phyloP scores from a whole-genome alignment of 202 grass and related monocot genomes.

The Brachypodium distachyon region DNA sequence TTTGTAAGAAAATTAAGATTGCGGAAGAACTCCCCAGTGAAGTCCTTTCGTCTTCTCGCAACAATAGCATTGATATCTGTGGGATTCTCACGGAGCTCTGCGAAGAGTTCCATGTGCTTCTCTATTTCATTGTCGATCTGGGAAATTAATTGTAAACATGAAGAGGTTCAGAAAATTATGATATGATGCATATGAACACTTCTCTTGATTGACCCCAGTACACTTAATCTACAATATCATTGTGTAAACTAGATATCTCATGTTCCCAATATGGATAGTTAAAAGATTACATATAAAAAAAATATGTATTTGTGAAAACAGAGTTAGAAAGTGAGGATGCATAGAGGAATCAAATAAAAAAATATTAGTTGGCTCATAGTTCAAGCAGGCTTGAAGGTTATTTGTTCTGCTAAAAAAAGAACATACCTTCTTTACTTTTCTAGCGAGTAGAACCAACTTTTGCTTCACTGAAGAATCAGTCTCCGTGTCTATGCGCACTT shows the following conservation, averaged over 20 bases:
- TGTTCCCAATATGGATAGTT: not conserved
- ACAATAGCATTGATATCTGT: constrained; percentile 66
- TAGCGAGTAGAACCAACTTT: constrained; percentile 67
- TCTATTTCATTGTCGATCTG: constrained; percentile 86
- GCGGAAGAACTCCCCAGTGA: constrained; percentile 58
- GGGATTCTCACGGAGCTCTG: constrained; percentile 57
- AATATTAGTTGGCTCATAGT: not conserved
- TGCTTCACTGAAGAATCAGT: constrained; percentile 42
- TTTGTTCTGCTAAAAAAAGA: not conserved
- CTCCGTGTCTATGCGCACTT: constrained; percentile 41
- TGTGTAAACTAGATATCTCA: not conserved
- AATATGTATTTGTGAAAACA: not conserved
- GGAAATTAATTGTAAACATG: not conserved
- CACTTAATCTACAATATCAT: not conserved
- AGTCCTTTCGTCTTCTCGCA: constrained; percentile 62
- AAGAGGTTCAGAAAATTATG: not conserved
- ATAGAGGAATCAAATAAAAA: constrained; percentile 9
- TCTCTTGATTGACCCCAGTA: not conserved
- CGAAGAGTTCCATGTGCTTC: constrained; percentile 65
- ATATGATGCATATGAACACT: not conserved
- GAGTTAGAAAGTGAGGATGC: not conserved
- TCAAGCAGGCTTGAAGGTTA: not conserved
- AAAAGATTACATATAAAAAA: not conserved
- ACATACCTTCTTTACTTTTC: constrained; percentile 79
- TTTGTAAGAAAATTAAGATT: constrained; percentile 57